Evolutionary conservation across 2,329 filamentous ascomycete genomes (phyloP).

Genomic region (Calonectria crousiana): DNA sequence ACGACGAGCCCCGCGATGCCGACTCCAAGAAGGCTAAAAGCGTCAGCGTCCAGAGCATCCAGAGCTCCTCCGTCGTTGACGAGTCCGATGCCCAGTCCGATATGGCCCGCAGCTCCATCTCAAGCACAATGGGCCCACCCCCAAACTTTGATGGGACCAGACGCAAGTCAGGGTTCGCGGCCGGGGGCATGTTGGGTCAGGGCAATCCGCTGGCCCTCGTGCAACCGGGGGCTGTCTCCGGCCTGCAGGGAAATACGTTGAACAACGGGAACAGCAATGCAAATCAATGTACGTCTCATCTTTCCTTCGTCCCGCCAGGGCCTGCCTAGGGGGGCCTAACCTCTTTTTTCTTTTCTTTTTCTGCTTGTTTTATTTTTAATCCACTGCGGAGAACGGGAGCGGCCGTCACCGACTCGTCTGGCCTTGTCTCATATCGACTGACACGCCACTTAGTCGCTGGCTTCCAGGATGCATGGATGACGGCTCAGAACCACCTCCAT

Average conservation of each 20-base stretch:
- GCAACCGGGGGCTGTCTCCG: conserved; percentile 77
- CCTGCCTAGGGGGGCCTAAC: conserved; percentile 26
- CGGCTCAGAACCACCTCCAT: conserved; percentile 79
- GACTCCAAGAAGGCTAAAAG: conserved; percentile 84
- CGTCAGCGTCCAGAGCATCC: conserved; percentile 57
- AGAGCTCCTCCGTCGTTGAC: conserved; percentile 65
- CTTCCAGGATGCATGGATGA: conserved; percentile 86
- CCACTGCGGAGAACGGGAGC: conserved; percentile 41
- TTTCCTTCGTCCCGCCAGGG: conserved; percentile 35
- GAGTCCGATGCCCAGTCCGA: conserved; percentile 69
- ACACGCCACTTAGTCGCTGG: conserved; percentile 72
- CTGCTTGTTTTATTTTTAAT: conserved; percentile 39
- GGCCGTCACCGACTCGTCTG: conserved; percentile 35
- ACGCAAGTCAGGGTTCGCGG: conserved; percentile 58
- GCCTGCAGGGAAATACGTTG: conserved; percentile 71
- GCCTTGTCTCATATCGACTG: conserved; percentile 41
- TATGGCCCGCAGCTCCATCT: conserved; percentile 66
- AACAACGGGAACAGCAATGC: conserved; percentile 68
- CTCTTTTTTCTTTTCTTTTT: conserved; percentile 31
- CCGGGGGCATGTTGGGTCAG: conserved; percentile 60
- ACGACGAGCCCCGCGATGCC: conserved; percentile 93
- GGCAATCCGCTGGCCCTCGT: conserved; percentile 74
- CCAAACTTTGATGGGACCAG: conserved; percentile 55
- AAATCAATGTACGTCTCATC: conserved; percentile 77
- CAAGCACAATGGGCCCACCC: conserved; percentile 68